Conservation (phyloP, 192 early-diverging fungal species). For the Entomortierella lignicola region DNA sequence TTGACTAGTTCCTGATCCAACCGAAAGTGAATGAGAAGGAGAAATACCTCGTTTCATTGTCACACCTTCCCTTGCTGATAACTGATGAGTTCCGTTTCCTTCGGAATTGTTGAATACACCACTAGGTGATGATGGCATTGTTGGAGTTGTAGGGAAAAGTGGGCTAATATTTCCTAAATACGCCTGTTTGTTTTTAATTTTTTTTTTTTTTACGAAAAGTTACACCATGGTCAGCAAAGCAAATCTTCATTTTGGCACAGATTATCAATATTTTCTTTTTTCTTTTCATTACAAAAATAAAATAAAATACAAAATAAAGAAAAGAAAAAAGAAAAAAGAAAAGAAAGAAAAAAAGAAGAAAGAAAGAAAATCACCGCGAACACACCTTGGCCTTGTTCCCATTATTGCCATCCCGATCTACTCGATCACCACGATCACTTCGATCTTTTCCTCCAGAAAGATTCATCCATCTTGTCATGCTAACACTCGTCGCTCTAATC, state of each 20-base stretch:
- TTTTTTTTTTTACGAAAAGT: no score
- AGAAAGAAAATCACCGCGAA: not conserved
- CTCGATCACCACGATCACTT: not conserved
- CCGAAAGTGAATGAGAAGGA: slow-evolving; percentile 10
- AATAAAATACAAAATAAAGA: no score
- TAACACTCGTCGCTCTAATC: slow-evolving; percentile 28
- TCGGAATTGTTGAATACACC: not conserved
- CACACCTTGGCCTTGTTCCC: slow-evolving; percentile 16
- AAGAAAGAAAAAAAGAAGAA: not conserved
- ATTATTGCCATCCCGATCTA: not conserved
- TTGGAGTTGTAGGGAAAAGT: not conserved
- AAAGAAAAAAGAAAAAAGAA: no score
- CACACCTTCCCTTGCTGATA: not conserved
- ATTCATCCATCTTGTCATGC: slow-evolving; percentile 45
- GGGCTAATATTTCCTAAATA: not conserved
- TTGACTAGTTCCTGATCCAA: slow-evolving; percentile 3
- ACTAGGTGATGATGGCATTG: not conserved
- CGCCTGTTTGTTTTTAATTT: not conserved
- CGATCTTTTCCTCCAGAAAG: slow-evolving; percentile 29
- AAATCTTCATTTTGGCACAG: no score
- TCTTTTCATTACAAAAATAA: no score
- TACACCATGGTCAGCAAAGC: no score
- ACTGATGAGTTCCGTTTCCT: not conserved
- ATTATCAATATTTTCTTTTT: no score
- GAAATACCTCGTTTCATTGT: slow-evolving; percentile 19